A percentile compares a stretch with the other conserved stretches of the same genome.
Evolutionary conservation across 179 eudicot genomes (phyloP).

Genomic region (Heliamphora pulchella): DNA sequence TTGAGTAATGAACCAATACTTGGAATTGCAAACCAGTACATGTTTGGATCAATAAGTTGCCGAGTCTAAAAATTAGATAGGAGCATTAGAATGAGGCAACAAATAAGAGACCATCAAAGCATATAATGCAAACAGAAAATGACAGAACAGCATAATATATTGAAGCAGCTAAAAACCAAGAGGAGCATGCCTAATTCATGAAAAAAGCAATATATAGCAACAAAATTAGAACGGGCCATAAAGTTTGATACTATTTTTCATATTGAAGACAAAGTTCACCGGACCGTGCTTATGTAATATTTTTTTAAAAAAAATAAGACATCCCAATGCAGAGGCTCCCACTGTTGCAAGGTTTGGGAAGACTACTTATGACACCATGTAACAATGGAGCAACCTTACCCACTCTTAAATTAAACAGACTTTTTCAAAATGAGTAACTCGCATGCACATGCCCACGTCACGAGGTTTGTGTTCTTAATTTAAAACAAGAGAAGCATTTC

Average conservation of each 20-base stretch:
- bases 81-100: constrained; percentile 12
- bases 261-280: neutral
- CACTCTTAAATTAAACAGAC: no score
- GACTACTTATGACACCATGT: no score
- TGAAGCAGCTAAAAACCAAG: neutral
- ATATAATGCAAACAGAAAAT: neutral
- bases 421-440: neutral
- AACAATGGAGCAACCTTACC: no score
- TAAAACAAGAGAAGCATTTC: neutral
- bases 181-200: neutral
- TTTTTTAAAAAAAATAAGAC: no score
- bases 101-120: neutral
- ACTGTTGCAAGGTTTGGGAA: no score
- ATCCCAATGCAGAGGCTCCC: no score
- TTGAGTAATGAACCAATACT: constrained; percentile 77
- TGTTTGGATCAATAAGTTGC: constrained; percentile 76
- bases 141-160: neutral
- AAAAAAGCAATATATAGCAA: neutral
- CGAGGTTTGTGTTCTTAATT: neutral
- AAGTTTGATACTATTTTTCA: neutral
- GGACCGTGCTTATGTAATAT: no score
- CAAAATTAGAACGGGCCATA: neutral
- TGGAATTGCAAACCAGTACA: constrained; percentile 96
- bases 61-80: constrained; percentile 49
- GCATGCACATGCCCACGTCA: neutral